Percentiles rank a stretch among this genome's conserved stretches.
phyloP scores from a whole-genome alignment of 768 basidiomycete genomes.

The Termitomyces titanicus region DNA sequence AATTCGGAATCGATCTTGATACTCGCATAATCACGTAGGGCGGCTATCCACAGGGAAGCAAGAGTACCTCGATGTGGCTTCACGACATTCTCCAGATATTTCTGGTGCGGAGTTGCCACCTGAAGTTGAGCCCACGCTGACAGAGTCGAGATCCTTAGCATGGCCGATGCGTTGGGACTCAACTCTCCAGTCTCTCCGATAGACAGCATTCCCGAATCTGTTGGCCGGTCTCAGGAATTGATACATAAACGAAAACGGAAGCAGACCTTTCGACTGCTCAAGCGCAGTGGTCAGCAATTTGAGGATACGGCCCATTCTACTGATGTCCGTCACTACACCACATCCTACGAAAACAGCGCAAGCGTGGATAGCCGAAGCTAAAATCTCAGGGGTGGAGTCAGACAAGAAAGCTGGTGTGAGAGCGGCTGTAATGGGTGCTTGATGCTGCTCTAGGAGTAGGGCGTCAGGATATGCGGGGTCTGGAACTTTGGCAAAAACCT shows the following conservation, averaged over 20 bases:
- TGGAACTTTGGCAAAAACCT: constrained; percentile 84
- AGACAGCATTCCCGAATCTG: constrained; percentile 81
- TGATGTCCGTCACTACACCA: constrained; percentile 88
- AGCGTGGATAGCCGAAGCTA: constrained; percentile 88
- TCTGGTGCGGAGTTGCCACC: constrained; percentile 68
- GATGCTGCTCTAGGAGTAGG: constrained; percentile 91
- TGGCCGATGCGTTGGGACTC: constrained; percentile 91
- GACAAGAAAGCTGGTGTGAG: constrained; percentile 94
- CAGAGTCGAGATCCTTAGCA: constrained; percentile 88
- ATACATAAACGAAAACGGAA: background rate
- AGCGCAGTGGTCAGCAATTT: constrained; percentile 85
- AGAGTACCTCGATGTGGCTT: constrained; percentile 74
- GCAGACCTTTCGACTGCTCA: constrained; percentile 82
- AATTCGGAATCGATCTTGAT: constrained; percentile 88
- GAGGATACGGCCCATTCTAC: constrained; percentile 90
- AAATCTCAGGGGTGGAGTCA: constrained; percentile 92
- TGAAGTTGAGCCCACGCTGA: constrained; percentile 96
- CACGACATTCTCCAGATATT: constrained; percentile 77
- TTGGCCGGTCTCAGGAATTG: background rate
- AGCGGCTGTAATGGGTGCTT: constrained; percentile 97
- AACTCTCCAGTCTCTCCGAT: constrained; percentile 85
- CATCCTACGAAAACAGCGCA: constrained; percentile 96
- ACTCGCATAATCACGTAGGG: constrained; percentile 89
- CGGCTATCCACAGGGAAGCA: constrained; percentile 82
- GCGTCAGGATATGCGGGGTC: constrained; percentile 94